A percentile compares a stretch with the other conserved stretches of the same genome.
These are phyloP conservation scores for Thuja plicata DNA, from an alignment of 83 land plant genomes.

Conservation along the genomic window DNA sequence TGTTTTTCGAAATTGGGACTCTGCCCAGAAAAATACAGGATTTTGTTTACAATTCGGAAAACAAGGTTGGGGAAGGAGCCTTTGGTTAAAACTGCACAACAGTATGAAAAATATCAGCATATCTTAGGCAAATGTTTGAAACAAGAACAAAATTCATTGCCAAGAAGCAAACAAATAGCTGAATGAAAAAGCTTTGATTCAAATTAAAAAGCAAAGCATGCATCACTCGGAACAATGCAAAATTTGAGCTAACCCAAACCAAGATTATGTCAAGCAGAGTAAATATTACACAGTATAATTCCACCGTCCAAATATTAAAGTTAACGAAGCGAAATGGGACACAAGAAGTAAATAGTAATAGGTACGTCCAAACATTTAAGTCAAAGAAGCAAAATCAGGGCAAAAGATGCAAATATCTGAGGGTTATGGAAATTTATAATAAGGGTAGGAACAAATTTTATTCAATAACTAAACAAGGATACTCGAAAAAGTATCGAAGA, in stretches of 20 bases:
- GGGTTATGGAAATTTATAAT: too few species aligned
- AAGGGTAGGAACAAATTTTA: too few species aligned
- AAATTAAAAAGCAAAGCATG: too few species aligned
- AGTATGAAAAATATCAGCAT: neutral
- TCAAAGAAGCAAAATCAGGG: neutral
- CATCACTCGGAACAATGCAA: neutral
- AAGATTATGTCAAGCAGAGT: neutral
- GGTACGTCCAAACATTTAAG: neutral
- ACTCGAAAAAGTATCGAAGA: too few species aligned
- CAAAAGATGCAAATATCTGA: neutral
- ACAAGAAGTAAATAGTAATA: neutral
- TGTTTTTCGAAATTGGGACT: neutral
- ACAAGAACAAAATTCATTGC: neutral
- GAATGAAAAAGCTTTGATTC: neutral
- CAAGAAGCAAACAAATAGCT: neutral
- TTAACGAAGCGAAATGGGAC: neutral
- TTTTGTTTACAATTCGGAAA: neutral
- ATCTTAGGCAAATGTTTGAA: neutral
- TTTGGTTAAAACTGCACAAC: neutral
- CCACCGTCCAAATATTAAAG: neutral
- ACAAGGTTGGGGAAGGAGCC: neutral
- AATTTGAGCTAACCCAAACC: neutral
- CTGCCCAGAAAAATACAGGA: neutral
- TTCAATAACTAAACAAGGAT: too few species aligned
- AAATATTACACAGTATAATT: neutral